Base-by-base conservation (phyloP, 768 basidiomycete genomes). In the Krasilnikovozyma curviuscula region DNA sequence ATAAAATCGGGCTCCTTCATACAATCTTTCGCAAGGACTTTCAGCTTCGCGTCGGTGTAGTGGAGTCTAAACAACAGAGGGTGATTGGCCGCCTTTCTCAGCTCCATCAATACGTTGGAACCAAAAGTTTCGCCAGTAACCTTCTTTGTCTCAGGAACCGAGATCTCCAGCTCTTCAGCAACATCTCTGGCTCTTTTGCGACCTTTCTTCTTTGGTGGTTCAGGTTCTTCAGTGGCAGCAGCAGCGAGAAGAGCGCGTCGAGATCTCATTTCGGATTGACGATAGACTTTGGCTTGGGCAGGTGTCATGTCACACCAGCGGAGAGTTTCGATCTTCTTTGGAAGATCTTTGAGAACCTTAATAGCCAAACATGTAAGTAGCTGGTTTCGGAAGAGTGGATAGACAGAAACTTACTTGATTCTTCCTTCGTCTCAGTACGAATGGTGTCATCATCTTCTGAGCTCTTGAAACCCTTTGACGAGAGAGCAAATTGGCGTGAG, bases 391-490 rank as follows among this genome's bases (percentile, higher is more conserved):
- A 18, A 3, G n/a, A 10, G 19, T 46, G 14, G 24, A 18, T 16
- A 29, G 34, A 44, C 13, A 41, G 32, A 4, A 16, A 52, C 68
- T 41, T 57, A 76, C 83, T 68, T 93, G 88, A 58, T 89, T 86
- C 66, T 98, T 98, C 57, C 89, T 75, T 50, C 93, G 75, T n/a
- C 93, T 80, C 18, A 98, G 71, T 21, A 97, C 89, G 63, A 98
- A 98, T 0, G 93, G 93, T 7, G 86, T 93, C 82, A 98, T 86
- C 88, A 98, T 95, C 63, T 85, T 86, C 68, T 95, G 91, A 6
- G 93, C 93, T 53, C 89, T 70, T 18, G 83, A 85, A 21, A 95
- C 83, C 42, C 93, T 81, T 61, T 89, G 81, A 59, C 84, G 80
- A 4, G 91, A 83, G 23, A 97, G 77, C 21, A 95, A 65, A 24